These are phyloP conservation scores for Dioscorea zingiberensis DNA, from an alignment of 106 monocot species.

Conservation along the genomic window DNA sequence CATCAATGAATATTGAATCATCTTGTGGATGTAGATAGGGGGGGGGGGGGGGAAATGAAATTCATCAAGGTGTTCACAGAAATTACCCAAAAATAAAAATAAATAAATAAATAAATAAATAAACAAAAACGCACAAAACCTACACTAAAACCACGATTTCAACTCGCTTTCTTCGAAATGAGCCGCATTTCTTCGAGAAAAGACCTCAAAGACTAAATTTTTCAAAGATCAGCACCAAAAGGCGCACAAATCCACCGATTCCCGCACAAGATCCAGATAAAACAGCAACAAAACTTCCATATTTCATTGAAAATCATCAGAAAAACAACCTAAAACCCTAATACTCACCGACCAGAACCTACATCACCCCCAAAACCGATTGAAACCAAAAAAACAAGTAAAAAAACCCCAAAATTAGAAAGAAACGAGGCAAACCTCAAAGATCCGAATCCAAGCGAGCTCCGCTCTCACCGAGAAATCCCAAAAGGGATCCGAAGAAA, in stretches of 20 bases:
- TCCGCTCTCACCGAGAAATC: too few relatives aligned
- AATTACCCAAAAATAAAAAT: not conserved
- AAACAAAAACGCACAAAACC: not conserved
- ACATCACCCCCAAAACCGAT: not conserved
- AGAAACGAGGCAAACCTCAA: not conserved
- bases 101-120: not conserved
- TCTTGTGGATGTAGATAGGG: not conserved
- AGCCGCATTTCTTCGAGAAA: not conserved
- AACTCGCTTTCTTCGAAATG: not conserved
- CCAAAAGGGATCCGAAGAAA: too few relatives aligned
- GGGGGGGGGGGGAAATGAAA: too few relatives aligned
- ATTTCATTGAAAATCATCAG: not conserved
- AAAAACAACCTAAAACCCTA: not conserved
- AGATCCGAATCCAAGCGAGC: not conserved
- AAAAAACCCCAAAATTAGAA: not conserved
- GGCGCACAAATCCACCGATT: not conserved
- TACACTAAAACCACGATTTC: not conserved
- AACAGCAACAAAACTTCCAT: not conserved
- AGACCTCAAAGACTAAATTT: too few relatives aligned
- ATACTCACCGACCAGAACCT: not conserved
- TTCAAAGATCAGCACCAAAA: not conserved
- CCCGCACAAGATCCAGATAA: not conserved
- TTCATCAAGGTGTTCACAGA: not conserved
- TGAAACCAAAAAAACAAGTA: not conserved
- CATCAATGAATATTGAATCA: too few relatives aligned